These are phyloP conservation scores for Amanita bisporigera DNA, from an alignment of 1,284 basidiomycete species.

Conservation along the genomic window DNA sequence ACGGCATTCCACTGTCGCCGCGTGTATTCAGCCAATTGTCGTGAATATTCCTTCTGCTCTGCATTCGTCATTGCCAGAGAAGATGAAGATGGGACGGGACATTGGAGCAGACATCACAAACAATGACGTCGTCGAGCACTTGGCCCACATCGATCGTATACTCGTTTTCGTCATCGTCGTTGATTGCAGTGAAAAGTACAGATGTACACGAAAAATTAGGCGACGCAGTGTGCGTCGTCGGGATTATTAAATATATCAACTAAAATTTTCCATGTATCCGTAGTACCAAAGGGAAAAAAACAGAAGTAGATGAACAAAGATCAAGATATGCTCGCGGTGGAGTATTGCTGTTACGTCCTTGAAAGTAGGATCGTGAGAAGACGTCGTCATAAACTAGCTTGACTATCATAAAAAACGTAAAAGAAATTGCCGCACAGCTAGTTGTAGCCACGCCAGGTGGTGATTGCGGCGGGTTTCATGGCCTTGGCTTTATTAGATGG, in stretches of 20 bases:
- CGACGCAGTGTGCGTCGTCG: conserved; percentile 1
- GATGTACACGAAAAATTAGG: background rate
- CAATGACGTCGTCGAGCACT: background rate
- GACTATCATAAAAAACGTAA: conserved; percentile 9
- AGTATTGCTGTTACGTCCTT: conserved; percentile 8
- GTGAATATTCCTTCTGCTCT: conserved; percentile 50
- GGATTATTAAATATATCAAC: conserved; percentile 3
- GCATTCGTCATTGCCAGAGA: background rate
- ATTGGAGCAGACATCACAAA: background rate
- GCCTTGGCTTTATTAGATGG: conserved; percentile 41
- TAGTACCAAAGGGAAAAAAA: conserved; percentile 9
- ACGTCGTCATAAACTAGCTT: background rate
- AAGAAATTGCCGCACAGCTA: conserved; percentile 23
- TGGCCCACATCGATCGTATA: background rate
- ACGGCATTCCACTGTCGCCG: conserved; percentile 57
- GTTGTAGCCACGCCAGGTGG: conserved; percentile 57
- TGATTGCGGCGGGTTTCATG: conserved; percentile 37
- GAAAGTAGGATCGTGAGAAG: background rate
- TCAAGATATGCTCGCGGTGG: conserved; percentile 11
- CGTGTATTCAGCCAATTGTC: conserved; percentile 63
- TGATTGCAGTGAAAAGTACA: background rate
- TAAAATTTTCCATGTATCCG: conserved; percentile 7
- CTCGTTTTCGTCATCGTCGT: background rate
- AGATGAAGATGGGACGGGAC: background rate
- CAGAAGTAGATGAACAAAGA: conserved; percentile 16